Evolutionary conservation across 1,284 basidiomycete species (phyloP), one percentile per base, ranked within the genome.

Genomic region (Rhodotorula mucilaginosa): DNA sequence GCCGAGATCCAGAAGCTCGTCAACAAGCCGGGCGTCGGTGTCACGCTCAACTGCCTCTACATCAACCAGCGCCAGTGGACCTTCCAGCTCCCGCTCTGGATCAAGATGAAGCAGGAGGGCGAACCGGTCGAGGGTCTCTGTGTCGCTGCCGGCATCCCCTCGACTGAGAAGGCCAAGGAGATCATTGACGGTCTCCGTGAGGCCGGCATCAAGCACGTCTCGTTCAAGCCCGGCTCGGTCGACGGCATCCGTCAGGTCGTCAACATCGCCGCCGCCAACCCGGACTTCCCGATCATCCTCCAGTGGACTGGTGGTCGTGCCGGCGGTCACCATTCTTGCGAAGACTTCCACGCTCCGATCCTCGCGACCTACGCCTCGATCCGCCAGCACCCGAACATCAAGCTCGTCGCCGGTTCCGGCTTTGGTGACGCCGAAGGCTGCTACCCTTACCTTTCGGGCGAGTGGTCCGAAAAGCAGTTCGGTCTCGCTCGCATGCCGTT

Each of bases 291-390:
- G n/a, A 89, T 99, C 83, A 93, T 99, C 82, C 85, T 97, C 75
- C 96, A 98, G 81, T 98, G 96, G 96, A 99, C 96, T 62, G 97
- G 96, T 80, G 96, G 96, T 65, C 93, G 96, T 78, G 97, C 96
- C n/a, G 96, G 96, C 78, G 96, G 96, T 72, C 96, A 99, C 79
- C 96, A 98, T 84, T 95, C 92, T 18, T 97, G 89, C 82, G 97
- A 99, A 82, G 97, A 99, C 82, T 95, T 98, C 88, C 95, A 98
- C 81, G 93, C 97, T 82, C 96, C 97, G 1, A 89, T 99, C 78
- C 84, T 99, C 58, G 84, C 89, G 60, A 98, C 95, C 0, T 99
- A 99, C 82, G 86, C 88, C 61, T 84, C 90, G 29, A 97, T 99
- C 80, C 90, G 96, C 74, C 89, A 91, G 78, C 90, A 95, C 76